A percentile compares a stretch with the other conserved stretches of the same genome.
Conservation (phyloP, 306 rosid species). For the Crataegus laevigata region DNA sequence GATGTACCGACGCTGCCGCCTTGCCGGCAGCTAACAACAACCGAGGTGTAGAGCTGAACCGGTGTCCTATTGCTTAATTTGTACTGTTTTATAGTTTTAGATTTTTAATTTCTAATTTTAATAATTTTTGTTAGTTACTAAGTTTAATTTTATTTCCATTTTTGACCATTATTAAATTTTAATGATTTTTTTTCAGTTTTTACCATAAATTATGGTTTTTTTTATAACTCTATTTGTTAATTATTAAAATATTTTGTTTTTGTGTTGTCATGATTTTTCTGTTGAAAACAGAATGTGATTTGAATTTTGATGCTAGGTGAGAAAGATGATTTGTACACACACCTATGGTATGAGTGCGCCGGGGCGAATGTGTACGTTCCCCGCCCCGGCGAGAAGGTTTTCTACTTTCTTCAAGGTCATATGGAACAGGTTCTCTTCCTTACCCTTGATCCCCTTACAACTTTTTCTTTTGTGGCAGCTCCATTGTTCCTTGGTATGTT, state of each 20-base stretch:
- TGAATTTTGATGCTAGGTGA: constrained; percentile 15
- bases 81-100: not conserved
- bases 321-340: constrained; percentile 15
- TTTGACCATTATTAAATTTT: not conserved
- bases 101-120: not conserved
- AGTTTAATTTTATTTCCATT: not conserved
- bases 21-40: not conserved
- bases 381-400: constrained; percentile 35
- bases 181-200: not conserved
- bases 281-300: not conserved
- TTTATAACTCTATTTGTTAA: not conserved
- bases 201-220: not conserved
- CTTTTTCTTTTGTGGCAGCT: not conserved
- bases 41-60: not conserved
- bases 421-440: constrained; percentile 55
- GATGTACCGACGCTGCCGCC: not conserved
- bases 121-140: not conserved
- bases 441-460: not conserved
- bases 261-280: not conserved
- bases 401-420: constrained; percentile 67
- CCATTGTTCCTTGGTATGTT: not conserved
- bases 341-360: constrained; percentile 50
- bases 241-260: not conserved
- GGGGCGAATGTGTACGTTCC: constrained; percentile 46
- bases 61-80: not conserved